phyloP scores from a whole-genome alignment of 148 eudicot genomes.

The Rhododendron williamsianum region DNA sequence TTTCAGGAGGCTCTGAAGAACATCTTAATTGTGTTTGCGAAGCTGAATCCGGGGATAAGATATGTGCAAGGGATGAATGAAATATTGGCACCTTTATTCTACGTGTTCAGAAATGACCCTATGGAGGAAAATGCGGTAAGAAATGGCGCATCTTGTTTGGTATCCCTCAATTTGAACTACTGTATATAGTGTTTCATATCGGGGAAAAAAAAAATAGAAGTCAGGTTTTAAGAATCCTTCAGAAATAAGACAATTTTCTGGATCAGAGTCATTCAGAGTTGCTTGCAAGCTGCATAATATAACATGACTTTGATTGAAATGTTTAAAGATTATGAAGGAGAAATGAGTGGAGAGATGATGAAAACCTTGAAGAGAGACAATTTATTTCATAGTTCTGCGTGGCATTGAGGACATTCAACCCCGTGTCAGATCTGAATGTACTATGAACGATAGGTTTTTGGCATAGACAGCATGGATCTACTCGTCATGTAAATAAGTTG shows the following conservation, averaged over 20 bases:
- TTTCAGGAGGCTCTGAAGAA: conserved; percentile 74
- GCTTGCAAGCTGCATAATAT: not conserved
- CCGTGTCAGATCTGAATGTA: not conserved
- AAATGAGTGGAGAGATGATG: not conserved
- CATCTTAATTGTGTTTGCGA: conserved; percentile 86
- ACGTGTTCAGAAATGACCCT: conserved; percentile 82
- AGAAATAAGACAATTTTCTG: not conserved
- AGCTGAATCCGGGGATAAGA: conserved; percentile 96
- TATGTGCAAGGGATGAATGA: conserved; percentile 99
- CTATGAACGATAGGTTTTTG: not conserved
- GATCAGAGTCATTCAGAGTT: not conserved
- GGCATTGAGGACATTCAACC: not conserved
- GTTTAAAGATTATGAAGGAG: not conserved
- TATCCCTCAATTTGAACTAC: not conserved
- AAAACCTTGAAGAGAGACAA: not conserved
- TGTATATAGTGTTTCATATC: not conserved
- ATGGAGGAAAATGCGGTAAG: conserved; percentile 81
- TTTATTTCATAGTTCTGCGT: not conserved
- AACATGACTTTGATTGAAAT: not conserved
- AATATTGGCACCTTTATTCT: conserved; percentile 86
- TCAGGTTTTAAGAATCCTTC: not conserved
- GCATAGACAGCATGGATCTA: not conserved
- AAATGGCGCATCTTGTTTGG: not conserved
- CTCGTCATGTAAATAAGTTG: not conserved
- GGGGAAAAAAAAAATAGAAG: not conserved